These are phyloP conservation scores for Schizosaccharomyces cryophilus DNA, from an alignment of 805 yeast genomes.

Conservation along the genomic window DNA sequence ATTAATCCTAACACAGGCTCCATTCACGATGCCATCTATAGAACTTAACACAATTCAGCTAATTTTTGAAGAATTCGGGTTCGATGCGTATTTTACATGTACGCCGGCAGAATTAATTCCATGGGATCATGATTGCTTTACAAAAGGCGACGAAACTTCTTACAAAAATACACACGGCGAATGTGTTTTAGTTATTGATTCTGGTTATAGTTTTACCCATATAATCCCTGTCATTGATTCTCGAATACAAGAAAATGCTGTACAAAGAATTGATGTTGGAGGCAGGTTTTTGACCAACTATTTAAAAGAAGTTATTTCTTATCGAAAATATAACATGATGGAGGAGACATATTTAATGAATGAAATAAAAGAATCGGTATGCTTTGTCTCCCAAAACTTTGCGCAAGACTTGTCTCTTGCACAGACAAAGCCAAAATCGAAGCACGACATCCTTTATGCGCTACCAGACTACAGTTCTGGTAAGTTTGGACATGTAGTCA, in stretches of 20 bases:
- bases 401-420: slow-evolving; percentile 21
- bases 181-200: slow-evolving; percentile 59
- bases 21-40: slow-evolving; percentile 56
- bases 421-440: slow-evolving; percentile 12
- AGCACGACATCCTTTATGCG: slow-evolving; percentile 38
- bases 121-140: slow-evolving; percentile 4
- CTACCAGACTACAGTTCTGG: slow-evolving; percentile 73
- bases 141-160: neutral
- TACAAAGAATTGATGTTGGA: slow-evolving; percentile 58
- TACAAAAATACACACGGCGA: slow-evolving; percentile 16
- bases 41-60: slow-evolving; percentile 75
- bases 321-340: slow-evolving; percentile 74
- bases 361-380: slow-evolving; percentile 57
- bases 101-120: slow-evolving; percentile 16
- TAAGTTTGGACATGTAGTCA: slow-evolving; percentile 41
- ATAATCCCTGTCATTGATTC: slow-evolving; percentile 66
- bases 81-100: slow-evolving; percentile 42
- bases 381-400: slow-evolving; percentile 44
- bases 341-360: slow-evolving; percentile 73
- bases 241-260: slow-evolving; percentile 48
- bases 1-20: slow-evolving; percentile 54
- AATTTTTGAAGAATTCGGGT: slow-evolving; percentile 79
- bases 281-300: slow-evolving; percentile 69
- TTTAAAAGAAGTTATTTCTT: slow-evolving; percentile 62
- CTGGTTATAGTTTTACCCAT: slow-evolving; percentile 75